Conservation (phyloP, 805 yeast genomes). For the Candida multigemmis region DNA sequence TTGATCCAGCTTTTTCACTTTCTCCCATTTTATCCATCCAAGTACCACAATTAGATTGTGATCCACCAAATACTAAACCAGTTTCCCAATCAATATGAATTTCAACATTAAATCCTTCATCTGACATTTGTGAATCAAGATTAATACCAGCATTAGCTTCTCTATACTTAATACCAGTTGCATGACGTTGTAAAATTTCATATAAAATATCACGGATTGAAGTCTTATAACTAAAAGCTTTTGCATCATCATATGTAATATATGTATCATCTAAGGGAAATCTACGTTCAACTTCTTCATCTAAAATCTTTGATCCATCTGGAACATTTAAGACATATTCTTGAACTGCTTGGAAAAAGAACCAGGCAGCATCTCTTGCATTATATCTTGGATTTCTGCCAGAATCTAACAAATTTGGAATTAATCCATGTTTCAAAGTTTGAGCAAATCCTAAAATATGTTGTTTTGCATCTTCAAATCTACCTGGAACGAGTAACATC, state of each 20-base stretch:
- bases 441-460: constrained; percentile 85
- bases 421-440: constrained; percentile 89
- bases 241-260: constrained; percentile 56
- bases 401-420: constrained; percentile 87
- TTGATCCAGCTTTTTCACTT: constrained; percentile 68
- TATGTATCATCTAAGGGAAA: constrained; percentile 85
- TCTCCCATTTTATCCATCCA: constrained; percentile 99
- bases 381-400: constrained; percentile 91
- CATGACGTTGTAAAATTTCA: constrained; percentile 84
- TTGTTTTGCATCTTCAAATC: constrained; percentile 67
- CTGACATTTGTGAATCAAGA: constrained; percentile 86
- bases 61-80: constrained; percentile 87
- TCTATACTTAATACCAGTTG: constrained; percentile 75
- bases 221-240: constrained; percentile 66
- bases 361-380: constrained; percentile 97
- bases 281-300: constrained; percentile 69
- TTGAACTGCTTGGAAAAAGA: constrained; percentile 81
- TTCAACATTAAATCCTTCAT: constrained; percentile 83
- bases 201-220: constrained; percentile 69
- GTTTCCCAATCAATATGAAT: constrained; percentile 80
- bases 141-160: constrained; percentile 93
- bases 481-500: constrained; percentile 63
- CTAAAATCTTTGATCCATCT: constrained; percentile 54
- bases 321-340: constrained; percentile 68
- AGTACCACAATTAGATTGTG: constrained; percentile 90